phyloP scores from a whole-genome alignment of 2,329 filamentous ascomycete genomes.

The Xylariaceae sp. region DNA sequence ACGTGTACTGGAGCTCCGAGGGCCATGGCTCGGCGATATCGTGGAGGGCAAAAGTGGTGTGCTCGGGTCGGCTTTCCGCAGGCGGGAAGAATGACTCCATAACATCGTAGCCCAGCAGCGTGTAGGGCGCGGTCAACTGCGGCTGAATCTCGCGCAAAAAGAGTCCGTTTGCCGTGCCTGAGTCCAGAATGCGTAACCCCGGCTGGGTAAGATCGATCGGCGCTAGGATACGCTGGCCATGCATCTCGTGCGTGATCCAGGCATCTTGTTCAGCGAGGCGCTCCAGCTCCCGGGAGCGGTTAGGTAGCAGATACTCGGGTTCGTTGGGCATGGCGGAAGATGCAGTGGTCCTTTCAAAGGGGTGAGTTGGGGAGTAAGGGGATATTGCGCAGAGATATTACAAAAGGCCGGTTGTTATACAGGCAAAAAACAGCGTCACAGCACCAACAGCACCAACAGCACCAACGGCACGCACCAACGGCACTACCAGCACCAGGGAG shows the following conservation, averaged over 20 bases:
- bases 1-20: slow-evolving; percentile 1
- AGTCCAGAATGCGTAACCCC: slow-evolving; percentile 1
- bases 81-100: slow-evolving; percentile 3
- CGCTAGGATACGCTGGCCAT: slow-evolving; percentile 1
- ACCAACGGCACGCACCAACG: no score
- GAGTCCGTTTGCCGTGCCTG: slow-evolving; percentile 1
- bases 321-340: background rate
- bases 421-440: no score
- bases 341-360: no score
- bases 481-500: no score
- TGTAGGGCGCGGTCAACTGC: slow-evolving; percentile 1
- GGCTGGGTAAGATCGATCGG: slow-evolving; percentile 1
- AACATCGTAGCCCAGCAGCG: slow-evolving; percentile 2
- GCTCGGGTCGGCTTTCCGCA: background rate
- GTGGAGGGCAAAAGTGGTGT: slow-evolving; percentile 2
- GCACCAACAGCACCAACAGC: no score
- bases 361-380: no score
- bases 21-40: slow-evolving; percentile 5
- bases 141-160: slow-evolving; percentile 1
- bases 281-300: background rate
- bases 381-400: no score
- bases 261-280: slow-evolving; percentile 1
- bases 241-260: background rate
- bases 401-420: no score
- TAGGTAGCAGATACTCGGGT: slow-evolving; percentile 2